Conservation (phyloP, 169 alveolate genomes). For the Plasmodium knowlesi region DNA sequence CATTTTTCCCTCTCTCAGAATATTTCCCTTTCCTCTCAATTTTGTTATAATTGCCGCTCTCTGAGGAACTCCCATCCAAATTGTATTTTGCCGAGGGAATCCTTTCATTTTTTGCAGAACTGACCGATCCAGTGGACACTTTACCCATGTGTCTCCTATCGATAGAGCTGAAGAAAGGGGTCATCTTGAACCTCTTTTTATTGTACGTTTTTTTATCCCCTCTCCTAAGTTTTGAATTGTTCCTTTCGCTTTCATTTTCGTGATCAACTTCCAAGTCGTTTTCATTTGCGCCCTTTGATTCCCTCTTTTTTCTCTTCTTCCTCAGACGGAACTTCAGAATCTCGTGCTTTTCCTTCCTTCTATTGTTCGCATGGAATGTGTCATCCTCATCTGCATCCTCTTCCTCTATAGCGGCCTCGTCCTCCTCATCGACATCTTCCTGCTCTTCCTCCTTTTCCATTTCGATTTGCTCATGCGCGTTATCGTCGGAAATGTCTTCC, state of each 20-base stretch:
- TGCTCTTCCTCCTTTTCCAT: background rate
- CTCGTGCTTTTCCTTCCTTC: background rate
- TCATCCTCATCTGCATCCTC: background rate
- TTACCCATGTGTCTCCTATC: background rate
- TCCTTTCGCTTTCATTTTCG: background rate
- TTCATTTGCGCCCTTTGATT: background rate
- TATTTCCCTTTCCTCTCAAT: background rate
- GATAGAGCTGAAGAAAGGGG: background rate
- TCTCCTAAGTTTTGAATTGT: background rate
- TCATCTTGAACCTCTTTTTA: background rate
- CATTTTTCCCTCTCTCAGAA: background rate
- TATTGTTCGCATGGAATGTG: background rate
- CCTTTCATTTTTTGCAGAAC: background rate
- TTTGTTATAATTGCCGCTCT: background rate
- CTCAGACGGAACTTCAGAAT: slow-evolving; percentile 3
- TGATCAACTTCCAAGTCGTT: background rate
- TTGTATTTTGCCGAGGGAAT: background rate
- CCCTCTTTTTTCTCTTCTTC: slow-evolving; percentile 5
- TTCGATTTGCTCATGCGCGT: slow-evolving; percentile 12
- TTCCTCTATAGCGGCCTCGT: background rate
- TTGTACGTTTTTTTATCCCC: background rate
- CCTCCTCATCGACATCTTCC: background rate
- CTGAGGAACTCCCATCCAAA: background rate
- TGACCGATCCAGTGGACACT: background rate
- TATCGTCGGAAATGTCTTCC: slow-evolving; percentile 7